Base-by-base conservation (phyloP, 495 filamentous ascomycete genomes). In the Friedmanniomyces endolithicus region DNA sequence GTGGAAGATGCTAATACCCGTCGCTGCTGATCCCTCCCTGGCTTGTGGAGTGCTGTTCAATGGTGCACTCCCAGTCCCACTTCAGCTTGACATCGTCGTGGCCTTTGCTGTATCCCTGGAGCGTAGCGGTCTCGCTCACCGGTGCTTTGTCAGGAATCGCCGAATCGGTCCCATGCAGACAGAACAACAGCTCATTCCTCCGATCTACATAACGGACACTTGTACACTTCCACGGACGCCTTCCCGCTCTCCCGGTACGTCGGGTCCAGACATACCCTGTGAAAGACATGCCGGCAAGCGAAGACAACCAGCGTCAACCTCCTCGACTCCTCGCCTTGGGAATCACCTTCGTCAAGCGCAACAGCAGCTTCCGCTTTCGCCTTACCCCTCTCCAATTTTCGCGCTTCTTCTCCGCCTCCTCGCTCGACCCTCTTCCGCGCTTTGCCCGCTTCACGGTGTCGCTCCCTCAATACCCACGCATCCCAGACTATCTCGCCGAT, bases 401-500 rank as follows among this genome's bases (percentile, higher is more conserved):
- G 23, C 40, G 50, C 58, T 39, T 62, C 59, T 50, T 51, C 56
- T 7, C 55, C 51, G 16, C 54, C 50, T 25, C 60, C 47, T 45
- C 66, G 34, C 48, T 62, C 55, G 16, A 56, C 48, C 11, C 52
- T 41, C 55, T 58, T 65, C 44, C 48, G 19, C 44, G 56, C 59
- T 47, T 57, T 64, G 39, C 52, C 59, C 1, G 50, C 51, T 27
- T 71, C 68, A 14, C 65, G 63, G n/a, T 71, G 65, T 11, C 71
- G 69, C 62, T 85, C 78, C 49, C 72, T 76, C 52, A 74, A 73
- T 66, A 88, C 81, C 88, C 88, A 96, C 8, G 81, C 83, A 34
- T 85, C 78, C 74, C 87, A 96, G 19, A 90, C 76, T 47, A 81
- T 74, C 2, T 82, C 79, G 0, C 86, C 83, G 17, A 86, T 85